phyloP scores from a whole-genome alignment of 495 filamentous ascomycete species.

The Talaromyces wortmannii region DNA sequence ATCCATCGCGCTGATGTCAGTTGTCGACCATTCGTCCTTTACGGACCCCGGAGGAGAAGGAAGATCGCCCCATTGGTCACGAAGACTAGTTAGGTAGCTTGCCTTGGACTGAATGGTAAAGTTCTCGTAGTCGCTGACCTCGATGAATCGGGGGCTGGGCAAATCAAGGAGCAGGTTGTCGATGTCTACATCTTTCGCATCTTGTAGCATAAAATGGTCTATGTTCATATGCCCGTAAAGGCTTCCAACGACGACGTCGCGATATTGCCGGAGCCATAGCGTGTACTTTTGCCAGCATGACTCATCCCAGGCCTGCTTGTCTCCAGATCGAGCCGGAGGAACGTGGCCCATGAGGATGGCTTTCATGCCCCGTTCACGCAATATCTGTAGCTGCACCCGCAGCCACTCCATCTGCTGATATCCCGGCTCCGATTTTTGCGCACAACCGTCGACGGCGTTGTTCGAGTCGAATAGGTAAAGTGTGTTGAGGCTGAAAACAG shows the following conservation, averaged over 20 bases:
- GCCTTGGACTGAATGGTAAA: slow-evolving; percentile 57
- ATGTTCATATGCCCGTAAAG: slow-evolving; percentile 98
- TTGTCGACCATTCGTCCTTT: slow-evolving; percentile 1
- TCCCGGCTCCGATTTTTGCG: slow-evolving; percentile 67
- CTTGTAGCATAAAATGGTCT: slow-evolving; percentile 94
- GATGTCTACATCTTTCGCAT: slow-evolving; percentile 66
- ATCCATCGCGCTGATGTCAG: slow-evolving; percentile 8
- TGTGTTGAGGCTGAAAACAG: slow-evolving; percentile 93
- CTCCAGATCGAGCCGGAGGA: slow-evolving; percentile 75
- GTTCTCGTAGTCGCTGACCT: slow-evolving; percentile 3
- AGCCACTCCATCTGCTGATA: slow-evolving; percentile 97
- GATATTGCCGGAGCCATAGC: slow-evolving; percentile 80
- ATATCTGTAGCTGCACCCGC: slow-evolving; percentile 77
- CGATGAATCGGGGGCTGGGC: slow-evolving; percentile 4
- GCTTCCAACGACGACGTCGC: slow-evolving; percentile 75
- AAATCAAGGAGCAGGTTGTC: slow-evolving; percentile 13
- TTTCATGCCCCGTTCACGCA: slow-evolving; percentile 83
- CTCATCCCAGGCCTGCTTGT: slow-evolving; percentile 84
- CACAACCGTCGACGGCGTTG: slow-evolving; percentile 85
- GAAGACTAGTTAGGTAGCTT: slow-evolving; percentile 74
- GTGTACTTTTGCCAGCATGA: slow-evolving; percentile 99
- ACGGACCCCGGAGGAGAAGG: slow-evolving; percentile 43
- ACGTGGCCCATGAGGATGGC: slow-evolving; percentile 93
- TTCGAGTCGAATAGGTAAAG: slow-evolving; percentile 95
- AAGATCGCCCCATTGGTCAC: slow-evolving; percentile 69